These are phyloP conservation scores for Aspergillus eucalypticola DNA, from an alignment of 2,329 filamentous ascomycete genomes.

Conservation along the genomic window DNA sequence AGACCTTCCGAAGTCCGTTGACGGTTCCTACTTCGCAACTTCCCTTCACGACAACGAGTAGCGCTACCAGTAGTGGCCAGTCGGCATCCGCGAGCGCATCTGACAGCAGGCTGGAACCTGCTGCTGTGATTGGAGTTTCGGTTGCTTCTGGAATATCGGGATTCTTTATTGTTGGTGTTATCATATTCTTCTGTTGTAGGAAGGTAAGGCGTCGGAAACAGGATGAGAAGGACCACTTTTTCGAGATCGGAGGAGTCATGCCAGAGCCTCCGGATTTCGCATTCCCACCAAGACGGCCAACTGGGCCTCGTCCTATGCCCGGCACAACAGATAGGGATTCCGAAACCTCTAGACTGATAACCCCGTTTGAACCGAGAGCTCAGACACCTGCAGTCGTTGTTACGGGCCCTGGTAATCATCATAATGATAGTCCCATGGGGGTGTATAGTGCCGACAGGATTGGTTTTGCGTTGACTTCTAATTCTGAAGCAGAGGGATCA, in stretches of 20 bases:
- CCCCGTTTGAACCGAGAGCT: conserved; percentile 18
- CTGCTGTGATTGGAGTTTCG: conserved; percentile 39
- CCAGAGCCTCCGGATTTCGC: conserved; percentile 38
- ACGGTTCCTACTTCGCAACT: conserved; percentile 13
- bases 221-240: conserved; percentile 27
- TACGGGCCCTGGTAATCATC: conserved; percentile 17
- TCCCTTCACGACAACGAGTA: conserved; percentile 2
- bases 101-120: conserved; percentile 27
- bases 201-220: conserved; percentile 29
- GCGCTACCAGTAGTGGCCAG: conserved; percentile 11
- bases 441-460: conserved; percentile 25
- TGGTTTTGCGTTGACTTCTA: conserved; percentile 33
- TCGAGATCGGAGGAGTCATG: conserved; percentile 44
- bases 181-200: conserved; percentile 35
- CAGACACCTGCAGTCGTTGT: conserved; percentile 24
- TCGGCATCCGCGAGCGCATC: conserved; percentile 9
- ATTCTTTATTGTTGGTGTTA: conserved; percentile 35
- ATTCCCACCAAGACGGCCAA: conserved; percentile 26
- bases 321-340: conserved; percentile 10
- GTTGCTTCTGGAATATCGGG: conserved; percentile 38
- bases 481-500: conserved; percentile 30
- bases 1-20: conserved; percentile 20
- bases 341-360: conserved; percentile 24
- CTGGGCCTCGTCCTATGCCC: conserved; percentile 17
- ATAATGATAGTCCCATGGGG: conserved; percentile 4